A percentile compares a stretch with the other conserved stretches of the same genome.
phyloP scores from a whole-genome alignment of 352 stramenopile species.

The Pythium plurisporium region DNA sequence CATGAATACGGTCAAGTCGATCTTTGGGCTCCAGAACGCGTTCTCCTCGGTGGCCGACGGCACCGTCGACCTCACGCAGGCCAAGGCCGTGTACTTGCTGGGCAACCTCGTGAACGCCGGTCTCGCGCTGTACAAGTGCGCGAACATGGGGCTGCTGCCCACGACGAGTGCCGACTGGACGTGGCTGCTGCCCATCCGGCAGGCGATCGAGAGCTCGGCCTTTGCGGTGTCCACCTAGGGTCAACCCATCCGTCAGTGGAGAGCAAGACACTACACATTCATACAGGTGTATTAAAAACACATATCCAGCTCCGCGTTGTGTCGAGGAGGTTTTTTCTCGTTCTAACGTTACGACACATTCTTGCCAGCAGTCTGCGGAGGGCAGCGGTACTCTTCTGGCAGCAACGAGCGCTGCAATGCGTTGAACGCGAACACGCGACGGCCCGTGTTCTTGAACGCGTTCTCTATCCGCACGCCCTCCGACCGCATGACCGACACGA shows the following conservation, averaged over 20 bases:
- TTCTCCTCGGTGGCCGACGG: slow-evolving; percentile 76
- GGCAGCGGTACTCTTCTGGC: slow-evolving; percentile 81
- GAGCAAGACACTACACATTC: not conserved
- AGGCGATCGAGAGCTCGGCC: slow-evolving; percentile 73
- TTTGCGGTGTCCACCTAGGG: slow-evolving; percentile 42
- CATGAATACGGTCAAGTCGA: slow-evolving; percentile 89
- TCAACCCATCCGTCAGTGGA: not conserved
- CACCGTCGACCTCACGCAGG: slow-evolving; percentile 71
- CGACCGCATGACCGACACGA: slow-evolving; percentile 79
- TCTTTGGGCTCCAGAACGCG: slow-evolving; percentile 82
- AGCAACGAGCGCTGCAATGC: slow-evolving; percentile 76
- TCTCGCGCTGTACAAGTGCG: slow-evolving; percentile 91
- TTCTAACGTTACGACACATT: slow-evolving; percentile 59
- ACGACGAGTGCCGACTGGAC: slow-evolving; percentile 92
- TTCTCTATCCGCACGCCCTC: slow-evolving; percentile 86
- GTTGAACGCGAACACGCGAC: slow-evolving; percentile 84
- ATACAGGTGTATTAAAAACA: slow-evolving; percentile 12
- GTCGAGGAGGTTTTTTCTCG: not conserved
- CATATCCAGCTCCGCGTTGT: not conserved
- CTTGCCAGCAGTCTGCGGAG: slow-evolving; percentile 65
- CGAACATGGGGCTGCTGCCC: slow-evolving; percentile 89
- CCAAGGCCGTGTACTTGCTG: slow-evolving; percentile 88
- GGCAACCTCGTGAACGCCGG: slow-evolving; percentile 84
- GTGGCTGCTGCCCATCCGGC: slow-evolving; percentile 84
- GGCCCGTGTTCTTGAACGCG: slow-evolving; percentile 77